phyloP scores from a whole-genome alignment of 202 grass and related monocot species.

The Brachypodium distachyon region DNA sequence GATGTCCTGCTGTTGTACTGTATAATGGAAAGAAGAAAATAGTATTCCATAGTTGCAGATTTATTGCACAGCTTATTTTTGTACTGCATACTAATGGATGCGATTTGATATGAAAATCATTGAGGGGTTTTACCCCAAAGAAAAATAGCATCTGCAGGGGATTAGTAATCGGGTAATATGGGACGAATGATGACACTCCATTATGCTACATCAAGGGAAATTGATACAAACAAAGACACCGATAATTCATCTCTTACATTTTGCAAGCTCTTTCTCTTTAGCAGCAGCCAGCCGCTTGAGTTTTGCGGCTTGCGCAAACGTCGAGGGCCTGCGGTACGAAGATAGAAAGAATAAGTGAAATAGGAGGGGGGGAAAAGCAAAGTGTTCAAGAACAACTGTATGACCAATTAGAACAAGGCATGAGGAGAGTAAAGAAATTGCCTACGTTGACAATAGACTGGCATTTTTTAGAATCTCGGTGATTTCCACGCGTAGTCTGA shows the following conservation, averaged over 20 bases:
- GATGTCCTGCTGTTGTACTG: constrained; percentile 61
- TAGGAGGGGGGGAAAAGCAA: neutral
- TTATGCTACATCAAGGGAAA: neutral
- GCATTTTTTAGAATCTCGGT: constrained; percentile 72
- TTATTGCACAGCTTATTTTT: neutral
- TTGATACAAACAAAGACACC: neutral
- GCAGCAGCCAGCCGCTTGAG: constrained; percentile 61
- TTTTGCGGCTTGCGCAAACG: constrained; percentile 92
- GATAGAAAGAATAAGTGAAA: neutral
- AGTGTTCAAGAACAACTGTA: neutral
- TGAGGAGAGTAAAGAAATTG: neutral
- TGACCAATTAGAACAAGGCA: neutral
- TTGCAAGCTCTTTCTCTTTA: constrained; percentile 82
- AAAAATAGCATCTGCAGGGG: neutral
- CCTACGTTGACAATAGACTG: constrained; percentile 58
- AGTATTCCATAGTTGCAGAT: neutral
- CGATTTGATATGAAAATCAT: neutral
- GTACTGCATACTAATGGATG: neutral
- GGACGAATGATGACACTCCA: neutral
- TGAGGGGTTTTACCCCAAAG: neutral
- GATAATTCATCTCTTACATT: constrained; percentile 29
- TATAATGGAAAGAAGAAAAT: neutral
- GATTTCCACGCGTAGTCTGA: constrained; percentile 64
- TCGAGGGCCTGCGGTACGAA: constrained; percentile 59
- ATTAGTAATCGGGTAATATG: neutral